Base-by-base conservation (phyloP, 2,329 filamentous ascomycete genomes). In the Stachybotrys chlorohalonatus region DNA sequence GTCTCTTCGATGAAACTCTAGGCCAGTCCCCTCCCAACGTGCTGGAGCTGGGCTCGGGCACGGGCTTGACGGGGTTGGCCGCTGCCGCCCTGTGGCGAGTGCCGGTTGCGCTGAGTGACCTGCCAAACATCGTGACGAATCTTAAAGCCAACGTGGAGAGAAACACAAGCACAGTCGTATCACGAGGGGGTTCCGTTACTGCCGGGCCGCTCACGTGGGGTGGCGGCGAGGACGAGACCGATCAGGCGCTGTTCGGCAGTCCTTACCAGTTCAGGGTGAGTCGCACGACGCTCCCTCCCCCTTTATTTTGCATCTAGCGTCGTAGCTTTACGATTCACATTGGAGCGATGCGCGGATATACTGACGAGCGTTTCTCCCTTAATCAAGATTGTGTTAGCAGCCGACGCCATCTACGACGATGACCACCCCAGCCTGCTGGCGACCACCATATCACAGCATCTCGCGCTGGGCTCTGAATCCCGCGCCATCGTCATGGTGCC, bases 31-130 rank as follows among this genome's bases (percentile, higher is more conserved):
- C 64, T 5, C 63, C 72, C 15, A 60, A 65, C 5, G 73, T 84
- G 1, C 77, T 97, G 8, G 93, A 97, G 67, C 79, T 97, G 2
- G 94, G 93, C 5, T 86, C 93, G 0, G 93, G 94, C 0, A 97
- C 93, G 0, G 93, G 93, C 0, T 79, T 99, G n/a, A 81, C 96
- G 9, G 94, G 94, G 0, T 75, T 97, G 48, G 87, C 92, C 1
- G 90, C 92, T 30, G 90, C 91, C 7, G 84, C 83, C 13, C 75
- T 90, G 30, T 87, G 88, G 75, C 74, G 75, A 48, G 78, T 80
- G 1, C 73, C 80, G 16, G 86, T 95, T 5, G 73, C 87, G 9
- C 75, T 96, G 53, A 96, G 89, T 42, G 94, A 97, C 66, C 74
- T 97, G 31, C 86, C 89, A 0, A 80, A 80, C n/a, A 96, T 97